Base-by-base conservation (phyloP, 768 basidiomycete species). In the Mycena alexandri region DNA sequence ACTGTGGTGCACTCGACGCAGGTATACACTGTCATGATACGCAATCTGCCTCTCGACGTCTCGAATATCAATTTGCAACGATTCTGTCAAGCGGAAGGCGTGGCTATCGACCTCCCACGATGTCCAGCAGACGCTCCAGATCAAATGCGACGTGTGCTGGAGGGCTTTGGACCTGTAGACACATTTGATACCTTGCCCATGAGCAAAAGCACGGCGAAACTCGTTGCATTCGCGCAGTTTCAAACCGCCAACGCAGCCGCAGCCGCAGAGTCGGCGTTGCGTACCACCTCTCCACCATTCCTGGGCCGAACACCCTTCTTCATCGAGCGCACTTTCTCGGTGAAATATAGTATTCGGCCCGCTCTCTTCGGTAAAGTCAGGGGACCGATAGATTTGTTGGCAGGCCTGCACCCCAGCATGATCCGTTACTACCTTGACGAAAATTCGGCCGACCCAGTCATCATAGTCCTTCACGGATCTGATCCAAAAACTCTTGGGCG, bases 201-300 rank as follows among this genome's bases (percentile, higher is more conserved):
- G n/a, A 75, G 79, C 13, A 72, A 71, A 11, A 63, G 63, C 10
- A 74, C 75, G 7, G 51, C 77, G 22, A 84, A 80, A 65, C 72
- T 81, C 22, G 72, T 77, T 41, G 85, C 83, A 2, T 83, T 86
- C 68, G 85, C 80, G 11, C 81, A 79, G 41, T 85, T 84, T 73
- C 59, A 74, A 12, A 72, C 69, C 19, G 75, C 79, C 6, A 68
- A 76, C 7, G 75, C 76, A 44, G 83, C 85, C 3, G 75, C 71
- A n/a, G 69, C 69, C 0, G 80, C 78, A 21, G 75, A 79, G 22
- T 69, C 74, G 7, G 59, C 55, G 11, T 70, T 80, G 53, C 74
- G 82, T 62, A 72, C 73, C 33, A 50, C 51, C 12, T 68, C 71
- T n/a, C 81, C 81, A n/a, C 43, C 68, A 0, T 83, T 80, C 67